Evolutionary conservation across 148 eudicot species (phyloP).

Genomic region (Cornus florida): DNA sequence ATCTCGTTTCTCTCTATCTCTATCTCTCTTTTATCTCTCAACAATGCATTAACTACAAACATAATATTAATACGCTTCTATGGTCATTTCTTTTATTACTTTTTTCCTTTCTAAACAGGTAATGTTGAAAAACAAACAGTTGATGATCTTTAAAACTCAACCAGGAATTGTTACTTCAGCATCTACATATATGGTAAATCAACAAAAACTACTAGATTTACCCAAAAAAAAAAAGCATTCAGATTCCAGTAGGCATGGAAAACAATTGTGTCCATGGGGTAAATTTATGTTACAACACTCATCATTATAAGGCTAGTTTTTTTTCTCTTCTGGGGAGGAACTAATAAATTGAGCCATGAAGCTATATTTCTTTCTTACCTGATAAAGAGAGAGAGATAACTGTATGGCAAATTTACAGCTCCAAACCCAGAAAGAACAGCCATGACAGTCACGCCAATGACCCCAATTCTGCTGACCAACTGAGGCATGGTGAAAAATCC

Average conservation of each 20-base stretch:
- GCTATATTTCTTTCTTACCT: conserved; percentile 43
- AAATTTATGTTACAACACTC: neutral
- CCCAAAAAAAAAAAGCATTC: neutral
- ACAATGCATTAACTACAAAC: no score
- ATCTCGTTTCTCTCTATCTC: no score
- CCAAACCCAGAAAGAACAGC: conserved; percentile 98
- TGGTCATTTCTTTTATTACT: no score
- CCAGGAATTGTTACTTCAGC: neutral
- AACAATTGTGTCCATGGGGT: neutral
- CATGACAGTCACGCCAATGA: conserved; percentile 97
- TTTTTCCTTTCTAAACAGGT: neutral
- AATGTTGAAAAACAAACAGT: neutral
- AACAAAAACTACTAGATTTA: neutral
- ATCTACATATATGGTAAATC: neutral
- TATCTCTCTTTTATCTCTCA: no score
- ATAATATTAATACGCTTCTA: no score
- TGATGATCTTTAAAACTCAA: neutral
- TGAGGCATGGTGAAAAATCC: conserved; percentile 98
- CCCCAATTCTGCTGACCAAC: conserved; percentile 97
- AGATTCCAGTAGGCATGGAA: neutral
- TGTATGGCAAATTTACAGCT: conserved; percentile 96
- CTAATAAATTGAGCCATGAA: neutral
- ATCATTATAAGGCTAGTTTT: neutral
- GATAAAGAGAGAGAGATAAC: conserved; percentile 93
- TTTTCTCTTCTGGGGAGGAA: neutral